These are phyloP conservation scores for Fusarium burgessii DNA, from an alignment of 2,329 filamentous ascomycete species.

Conservation along the genomic window DNA sequence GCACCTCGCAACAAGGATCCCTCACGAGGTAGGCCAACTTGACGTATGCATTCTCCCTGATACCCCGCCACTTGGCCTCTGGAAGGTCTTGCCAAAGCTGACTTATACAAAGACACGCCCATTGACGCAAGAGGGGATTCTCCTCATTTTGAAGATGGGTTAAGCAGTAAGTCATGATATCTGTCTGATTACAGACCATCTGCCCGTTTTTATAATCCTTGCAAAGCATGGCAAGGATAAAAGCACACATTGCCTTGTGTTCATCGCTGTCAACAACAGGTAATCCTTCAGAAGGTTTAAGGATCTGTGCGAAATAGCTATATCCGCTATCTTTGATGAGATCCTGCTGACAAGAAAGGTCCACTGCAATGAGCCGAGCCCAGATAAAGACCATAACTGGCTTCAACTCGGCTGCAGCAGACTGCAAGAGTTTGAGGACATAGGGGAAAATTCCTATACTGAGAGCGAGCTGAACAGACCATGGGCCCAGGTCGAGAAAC, in stretches of 20 bases:
- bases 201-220: slow-evolving; percentile 94
- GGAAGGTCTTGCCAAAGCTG: slow-evolving; percentile 93
- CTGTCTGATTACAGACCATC: slow-evolving; percentile 88
- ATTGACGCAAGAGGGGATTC: slow-evolving; percentile 90
- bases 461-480: slow-evolving; percentile 97
- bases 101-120: slow-evolving; percentile 95
- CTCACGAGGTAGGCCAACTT: slow-evolving; percentile 84
- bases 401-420: slow-evolving; percentile 92
- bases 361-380: slow-evolving; percentile 94
- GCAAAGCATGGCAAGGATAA: slow-evolving; percentile 97
- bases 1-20: slow-evolving; percentile 91
- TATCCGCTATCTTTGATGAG: slow-evolving; percentile 97
- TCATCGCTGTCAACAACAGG: slow-evolving; percentile 90
- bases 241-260: slow-evolving; percentile 98
- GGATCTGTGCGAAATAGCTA: slow-evolving; percentile 93
- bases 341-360: slow-evolving; percentile 92
- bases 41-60: slow-evolving; percentile 84
- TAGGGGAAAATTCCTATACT: slow-evolving; percentile 99
- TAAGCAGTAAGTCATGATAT: slow-evolving; percentile 90
- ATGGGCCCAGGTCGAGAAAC: slow-evolving; percentile 94
- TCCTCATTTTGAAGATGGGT: slow-evolving; percentile 85
- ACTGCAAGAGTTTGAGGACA: slow-evolving; percentile 96
- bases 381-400: slow-evolving; percentile 99
- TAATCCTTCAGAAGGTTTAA: slow-evolving; percentile 85
- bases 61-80: slow-evolving; percentile 96